Base-by-base conservation (phyloP, 805 yeast species). In the Sugiyamaella mastotermitis region DNA sequence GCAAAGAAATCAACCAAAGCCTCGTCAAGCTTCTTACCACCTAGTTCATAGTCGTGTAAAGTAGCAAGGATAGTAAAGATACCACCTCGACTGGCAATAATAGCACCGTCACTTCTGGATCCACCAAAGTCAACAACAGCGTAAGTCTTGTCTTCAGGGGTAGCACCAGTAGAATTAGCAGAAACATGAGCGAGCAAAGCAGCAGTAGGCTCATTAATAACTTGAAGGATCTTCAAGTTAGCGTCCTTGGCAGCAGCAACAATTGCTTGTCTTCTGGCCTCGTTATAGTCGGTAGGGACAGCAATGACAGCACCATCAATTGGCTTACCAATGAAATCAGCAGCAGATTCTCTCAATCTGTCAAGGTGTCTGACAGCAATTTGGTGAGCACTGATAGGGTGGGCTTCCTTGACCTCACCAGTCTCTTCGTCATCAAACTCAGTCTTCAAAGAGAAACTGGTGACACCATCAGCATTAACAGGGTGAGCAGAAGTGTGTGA, bases 91-190 rank as follows among this genome's bases (percentile, higher is more conserved):
- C 81, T 83, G 28, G 97, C 79, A 53, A 92, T 69, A 36, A 92
- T 88, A 43, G 97, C 95, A 46, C 88, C 96, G 59, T 92, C 97
- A 29, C 95, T 80, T 66, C 97, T 76, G 52, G 87, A 73, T 58
- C 95, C 97, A 61, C 98, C 98, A 55, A 92, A 84, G 64, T 92
- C 98, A 39, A 94, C 94, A 51, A 92, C 96, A 35, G 86, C 94
- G 56, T 80, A 80, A 43, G 84, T 64, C 69, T 81, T 81, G 65
- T 86, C 94, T 49, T 76, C 65, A 14, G 54, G 38, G 18, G 36
- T 34, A 33, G 41, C 37, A 13, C 49, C 47, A 40, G 53, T 52
- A 45, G 72, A 61, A 13, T 47, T 42, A 35, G 54, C 50, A 40
- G 69, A 61, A 43, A 77, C 68, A 57, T 88, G 90, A 4, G 97